Percentiles rank a stretch among this genome's conserved stretches.
Conservation (phyloP, 768 basidiomycete species). For the Lentinula guzmanii region DNA sequence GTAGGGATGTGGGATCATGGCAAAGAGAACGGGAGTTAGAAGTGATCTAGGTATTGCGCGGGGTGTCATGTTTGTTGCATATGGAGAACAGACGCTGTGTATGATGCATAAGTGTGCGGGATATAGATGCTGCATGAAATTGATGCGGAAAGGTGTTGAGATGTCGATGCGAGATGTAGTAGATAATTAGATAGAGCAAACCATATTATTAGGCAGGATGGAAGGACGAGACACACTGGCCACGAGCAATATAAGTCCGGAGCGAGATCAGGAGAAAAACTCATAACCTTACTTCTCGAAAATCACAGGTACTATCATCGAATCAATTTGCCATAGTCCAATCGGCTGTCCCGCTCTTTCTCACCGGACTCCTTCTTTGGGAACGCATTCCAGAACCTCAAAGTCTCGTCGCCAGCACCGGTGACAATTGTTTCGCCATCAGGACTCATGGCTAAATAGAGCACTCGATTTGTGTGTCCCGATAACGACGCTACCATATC, state of each 20-base stretch:
- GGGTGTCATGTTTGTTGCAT: neutral
- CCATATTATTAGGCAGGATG: neutral
- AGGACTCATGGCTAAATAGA: constrained; percentile 96
- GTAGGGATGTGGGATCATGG: neutral
- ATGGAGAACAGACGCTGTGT: neutral
- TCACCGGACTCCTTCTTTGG: constrained; percentile 56
- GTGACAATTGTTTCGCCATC: constrained; percentile 98
- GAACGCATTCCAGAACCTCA: constrained; percentile 97
- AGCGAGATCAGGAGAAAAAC: neutral
- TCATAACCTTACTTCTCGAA: neutral
- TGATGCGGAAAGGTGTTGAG: neutral
- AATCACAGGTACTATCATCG: constrained; percentile 23
- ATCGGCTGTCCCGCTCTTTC: constrained; percentile 33
- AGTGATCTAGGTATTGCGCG: neutral
- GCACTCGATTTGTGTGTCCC: constrained; percentile 91
- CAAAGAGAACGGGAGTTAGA: neutral
- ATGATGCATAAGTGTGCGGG: neutral
- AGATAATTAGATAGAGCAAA: neutral
- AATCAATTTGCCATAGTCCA: constrained; percentile 51
- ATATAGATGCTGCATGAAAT: neutral
- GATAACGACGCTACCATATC: constrained; percentile 93
- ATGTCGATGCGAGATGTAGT: neutral
- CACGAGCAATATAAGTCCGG: neutral
- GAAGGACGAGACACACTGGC: neutral
- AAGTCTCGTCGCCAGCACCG: constrained; percentile 94